Conservation (phyloP, 2,329 filamentous ascomycete species). For the Diaporthe eres region DNA sequence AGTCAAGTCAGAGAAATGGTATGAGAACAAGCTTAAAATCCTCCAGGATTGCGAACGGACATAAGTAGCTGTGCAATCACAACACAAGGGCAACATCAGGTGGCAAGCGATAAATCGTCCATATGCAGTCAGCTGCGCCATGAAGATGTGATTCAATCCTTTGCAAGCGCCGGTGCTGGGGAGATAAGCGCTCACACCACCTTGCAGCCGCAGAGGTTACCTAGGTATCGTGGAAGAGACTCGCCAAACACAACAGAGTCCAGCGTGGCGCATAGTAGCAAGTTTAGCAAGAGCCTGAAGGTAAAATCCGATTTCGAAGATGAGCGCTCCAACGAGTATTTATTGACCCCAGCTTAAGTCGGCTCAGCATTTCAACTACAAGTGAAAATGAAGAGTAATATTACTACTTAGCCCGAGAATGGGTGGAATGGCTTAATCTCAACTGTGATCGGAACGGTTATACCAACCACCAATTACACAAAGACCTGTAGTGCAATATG, state of each 20-base stretch:
- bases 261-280: too few relatives aligned
- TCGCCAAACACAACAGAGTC: too few relatives aligned
- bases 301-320: too few relatives aligned
- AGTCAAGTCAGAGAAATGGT: background rate
- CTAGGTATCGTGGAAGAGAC: too few relatives aligned
- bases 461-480: too few relatives aligned
- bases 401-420: background rate
- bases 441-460: background rate
- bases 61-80: too few relatives aligned
- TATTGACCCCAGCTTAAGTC: background rate
- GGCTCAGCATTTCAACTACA: background rate
- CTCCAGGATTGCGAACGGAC: background rate
- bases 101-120: background rate
- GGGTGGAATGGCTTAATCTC: background rate
- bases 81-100: background rate
- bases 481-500: too few relatives aligned
- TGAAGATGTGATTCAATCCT: background rate
- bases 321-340: too few relatives aligned
- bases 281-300: too few relatives aligned
- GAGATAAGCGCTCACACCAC: background rate
- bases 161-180: background rate
- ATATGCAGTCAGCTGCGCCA: background rate
- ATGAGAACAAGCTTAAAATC: background rate
- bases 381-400: background rate
- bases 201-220: too few relatives aligned